phyloP scores from a whole-genome alignment of 1,284 basidiomycete species.

The Clitocybe nebularis region DNA sequence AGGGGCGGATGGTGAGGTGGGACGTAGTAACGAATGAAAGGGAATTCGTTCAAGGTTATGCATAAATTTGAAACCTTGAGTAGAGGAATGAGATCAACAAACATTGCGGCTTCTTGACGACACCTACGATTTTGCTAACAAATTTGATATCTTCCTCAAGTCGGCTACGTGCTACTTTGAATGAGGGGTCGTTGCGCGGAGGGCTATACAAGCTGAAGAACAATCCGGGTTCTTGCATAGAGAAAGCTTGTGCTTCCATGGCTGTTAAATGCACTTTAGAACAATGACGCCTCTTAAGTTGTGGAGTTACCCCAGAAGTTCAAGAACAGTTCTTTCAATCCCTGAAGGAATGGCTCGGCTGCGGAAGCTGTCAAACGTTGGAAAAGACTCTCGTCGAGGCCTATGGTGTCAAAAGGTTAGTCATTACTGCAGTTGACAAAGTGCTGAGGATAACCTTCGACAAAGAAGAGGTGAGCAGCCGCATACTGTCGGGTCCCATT shows the following conservation, averaged over 20 bases:
- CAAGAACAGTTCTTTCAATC: constrained; percentile 80
- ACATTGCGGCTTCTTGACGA: not conserved
- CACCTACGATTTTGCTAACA: constrained; percentile 59
- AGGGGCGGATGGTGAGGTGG: constrained; percentile 83
- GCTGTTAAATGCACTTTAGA: constrained; percentile 40
- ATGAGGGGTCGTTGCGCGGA: constrained; percentile 62
- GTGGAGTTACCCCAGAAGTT: constrained; percentile 79
- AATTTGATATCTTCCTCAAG: constrained; percentile 84
- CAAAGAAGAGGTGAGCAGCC: constrained; percentile 90
- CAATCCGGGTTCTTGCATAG: constrained; percentile 66
- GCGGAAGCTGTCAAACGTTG: constrained; percentile 67
- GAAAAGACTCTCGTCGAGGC: constrained; percentile 71
- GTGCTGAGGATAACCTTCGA: constrained; percentile 64
- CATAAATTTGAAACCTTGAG: constrained; percentile 84
- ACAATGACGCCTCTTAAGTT: constrained; percentile 1
- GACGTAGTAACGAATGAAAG: constrained; percentile 91
- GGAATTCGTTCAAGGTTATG: constrained; percentile 90
- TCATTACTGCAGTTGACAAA: constrained; percentile 23
- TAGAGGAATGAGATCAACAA: not conserved
- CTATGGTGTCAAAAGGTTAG: constrained; percentile 31
- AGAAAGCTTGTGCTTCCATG: constrained; percentile 81
- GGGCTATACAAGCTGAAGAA: constrained; percentile 89
- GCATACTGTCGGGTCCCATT: constrained; percentile 72
- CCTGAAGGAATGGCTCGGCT: constrained; percentile 67
- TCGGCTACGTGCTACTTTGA: constrained; percentile 57